Evolutionary conservation across 371 early-diverging fungal species (phyloP), one percentile per base, ranked within the genome.

Genomic region (Circinella minor): DNA sequence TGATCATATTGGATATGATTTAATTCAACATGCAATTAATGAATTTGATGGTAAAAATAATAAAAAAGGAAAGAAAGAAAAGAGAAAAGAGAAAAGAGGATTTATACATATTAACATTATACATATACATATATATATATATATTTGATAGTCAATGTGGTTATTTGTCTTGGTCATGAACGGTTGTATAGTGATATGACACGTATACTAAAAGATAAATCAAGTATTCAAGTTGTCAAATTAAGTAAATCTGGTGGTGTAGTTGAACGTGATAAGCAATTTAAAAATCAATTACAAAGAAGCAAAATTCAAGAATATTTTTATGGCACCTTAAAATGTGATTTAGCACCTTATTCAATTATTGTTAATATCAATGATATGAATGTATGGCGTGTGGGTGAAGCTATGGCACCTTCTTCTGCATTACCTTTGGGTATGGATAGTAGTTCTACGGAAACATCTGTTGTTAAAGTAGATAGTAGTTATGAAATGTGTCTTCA

Each of bases 191-290:
- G 94, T 70, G 92, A 94, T 60, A 87, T 97, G 81, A 79, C 78
- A 4, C 78, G 87, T 13, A 78, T 89, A 9, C 85, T 86, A 46
- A 76, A 72, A 27, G 78, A 84, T 55, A 75, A 81, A n/a, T 18
- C 75, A 4, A 77, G 76, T 10, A 77, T 96, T 1, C 77, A 88
- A 0, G 89, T 97, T 17, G 77, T 96, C 55, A 97, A 96, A 74
- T 80, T 98, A 27, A 80, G 93, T 4, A 97, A 97, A 73, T 95
- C 96, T 0, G 99, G 98, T 47, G 99, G 99, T 60, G 96, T 95
- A 0, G 98, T 97, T 1, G 89, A 93, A 65, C 86, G 97, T 14
- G 95, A 96, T 77, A 77, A 88, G 9, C 76, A 81, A 8, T 94
- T 86, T 74, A 78, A 93, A 49, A 78, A 90, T 17, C 90, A 92